phyloP scores from a whole-genome alignment of 1,284 basidiomycete species.

The Trametes polyzona region DNA sequence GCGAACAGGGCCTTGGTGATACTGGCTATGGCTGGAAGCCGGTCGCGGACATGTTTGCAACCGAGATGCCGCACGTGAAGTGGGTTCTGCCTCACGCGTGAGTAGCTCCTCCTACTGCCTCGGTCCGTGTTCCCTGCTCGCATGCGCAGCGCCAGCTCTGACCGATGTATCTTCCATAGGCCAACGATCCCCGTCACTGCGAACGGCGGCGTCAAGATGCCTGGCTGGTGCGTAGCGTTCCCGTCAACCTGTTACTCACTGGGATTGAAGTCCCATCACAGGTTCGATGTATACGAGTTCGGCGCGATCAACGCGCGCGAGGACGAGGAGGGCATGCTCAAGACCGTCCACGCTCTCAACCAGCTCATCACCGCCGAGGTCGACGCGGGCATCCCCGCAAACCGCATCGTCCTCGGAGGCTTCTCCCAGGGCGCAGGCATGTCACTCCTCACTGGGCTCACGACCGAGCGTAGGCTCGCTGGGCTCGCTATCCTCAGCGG shows the following conservation, averaged over 20 bases:
- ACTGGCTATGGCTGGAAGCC: constrained; percentile 78
- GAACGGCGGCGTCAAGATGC: constrained; percentile 73
- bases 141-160: neutral
- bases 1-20: constrained; percentile 71
- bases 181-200: constrained; percentile 63
- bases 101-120: constrained; percentile 32
- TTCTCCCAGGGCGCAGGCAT: constrained; percentile 91
- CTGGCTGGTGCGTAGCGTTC: constrained; percentile 59
- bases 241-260: constrained; percentile 2
- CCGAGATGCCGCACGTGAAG: constrained; percentile 73
- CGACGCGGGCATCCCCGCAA: constrained; percentile 67
- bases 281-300: constrained; percentile 82
- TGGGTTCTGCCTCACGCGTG: constrained; percentile 84
- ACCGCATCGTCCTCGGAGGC: constrained; percentile 79
- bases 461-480: constrained; percentile 68
- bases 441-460: constrained; percentile 74
- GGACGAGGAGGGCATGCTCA: constrained; percentile 78
- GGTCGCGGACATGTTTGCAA: constrained; percentile 67
- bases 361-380: constrained; percentile 77
- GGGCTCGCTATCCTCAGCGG: constrained; percentile 78
- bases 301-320: constrained; percentile 57
- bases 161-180: constrained; percentile 37
- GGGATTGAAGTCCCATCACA: constrained; percentile 29
- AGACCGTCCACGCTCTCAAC: constrained; percentile 65
- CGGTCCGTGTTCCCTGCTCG: constrained; percentile 2